phyloP scores from a whole-genome alignment of 441 rosid genomes.

The Pelargonium citronellum region DNA sequence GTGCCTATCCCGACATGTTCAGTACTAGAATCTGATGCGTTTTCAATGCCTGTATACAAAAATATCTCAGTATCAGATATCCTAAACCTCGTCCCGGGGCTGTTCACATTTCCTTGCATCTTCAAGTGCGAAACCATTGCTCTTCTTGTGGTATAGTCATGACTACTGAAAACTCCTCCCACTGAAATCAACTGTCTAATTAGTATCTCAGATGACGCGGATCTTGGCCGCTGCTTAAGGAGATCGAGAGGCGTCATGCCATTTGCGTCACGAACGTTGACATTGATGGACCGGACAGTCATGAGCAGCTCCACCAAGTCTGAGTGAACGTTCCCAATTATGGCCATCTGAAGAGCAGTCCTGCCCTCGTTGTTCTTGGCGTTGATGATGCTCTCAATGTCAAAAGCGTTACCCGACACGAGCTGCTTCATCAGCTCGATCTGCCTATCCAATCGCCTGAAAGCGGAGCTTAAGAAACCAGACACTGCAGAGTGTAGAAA shows the following conservation, averaged over 20 bases:
- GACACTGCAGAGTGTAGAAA: constrained; percentile 75
- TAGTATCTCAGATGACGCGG: constrained; percentile 68
- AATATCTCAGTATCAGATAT: constrained; percentile 71
- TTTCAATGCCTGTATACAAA: constrained; percentile 54
- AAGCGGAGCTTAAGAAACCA: constrained; percentile 67
- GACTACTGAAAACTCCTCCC: constrained; percentile 66
- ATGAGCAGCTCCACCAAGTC: constrained; percentile 77
- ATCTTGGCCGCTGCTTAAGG: constrained; percentile 60
- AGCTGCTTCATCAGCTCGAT: constrained; percentile 67
- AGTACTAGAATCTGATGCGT: constrained; percentile 34
- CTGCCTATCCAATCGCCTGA: constrained; percentile 75
- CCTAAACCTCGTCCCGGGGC: constrained; percentile 83
- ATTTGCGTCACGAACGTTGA: constrained; percentile 54
- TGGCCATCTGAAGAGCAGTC: constrained; percentile 80
- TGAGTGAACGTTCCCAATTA: constrained; percentile 61
- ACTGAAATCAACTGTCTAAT: constrained; percentile 73
- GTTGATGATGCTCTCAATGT: constrained; percentile 48
- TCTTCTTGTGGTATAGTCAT: constrained; percentile 56
- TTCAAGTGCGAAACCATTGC: constrained; percentile 73
- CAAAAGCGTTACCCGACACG: constrained; percentile 30
- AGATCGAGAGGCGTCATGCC: constrained; percentile 91
- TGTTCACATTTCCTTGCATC: constrained; percentile 58
- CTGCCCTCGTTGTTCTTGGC: constrained; percentile 61
- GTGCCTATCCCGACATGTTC: constrained; percentile 37
- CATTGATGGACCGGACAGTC: constrained; percentile 59